phyloP scores from a whole-genome alignment of 345 rosid genomes.

The Citrus mangshanensis region DNA sequence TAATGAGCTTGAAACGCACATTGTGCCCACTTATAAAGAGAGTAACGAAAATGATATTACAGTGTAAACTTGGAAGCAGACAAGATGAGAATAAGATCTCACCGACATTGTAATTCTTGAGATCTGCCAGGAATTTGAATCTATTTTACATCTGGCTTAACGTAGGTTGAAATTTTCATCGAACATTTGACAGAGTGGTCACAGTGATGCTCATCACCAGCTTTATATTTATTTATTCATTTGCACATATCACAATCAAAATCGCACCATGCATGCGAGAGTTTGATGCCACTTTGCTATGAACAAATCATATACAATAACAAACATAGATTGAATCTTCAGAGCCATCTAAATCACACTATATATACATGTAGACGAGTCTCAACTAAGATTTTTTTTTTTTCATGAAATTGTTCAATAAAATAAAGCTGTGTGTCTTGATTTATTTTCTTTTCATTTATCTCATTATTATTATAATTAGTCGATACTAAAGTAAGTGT shows the following conservation, averaged over 20 bases:
- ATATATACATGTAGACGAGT: no score
- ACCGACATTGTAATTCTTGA: constrained; percentile 25
- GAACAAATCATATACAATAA: no score
- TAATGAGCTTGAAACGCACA: neutral
- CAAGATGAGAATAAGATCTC: constrained; percentile 35
- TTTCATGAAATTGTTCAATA: neutral
- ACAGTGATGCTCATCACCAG: neutral
- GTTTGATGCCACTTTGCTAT: neutral
- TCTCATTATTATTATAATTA: no score
- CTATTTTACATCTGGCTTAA: constrained; percentile 21
- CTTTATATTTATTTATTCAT: neutral
- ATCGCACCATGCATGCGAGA: neutral
- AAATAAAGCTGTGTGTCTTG: no score
- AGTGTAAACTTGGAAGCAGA: constrained; percentile 31
- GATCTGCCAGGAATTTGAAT: constrained; percentile 30
- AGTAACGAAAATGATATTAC: constrained; percentile 5
- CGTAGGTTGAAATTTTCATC: constrained; percentile 4
- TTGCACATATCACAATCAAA: neutral
- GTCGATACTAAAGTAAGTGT: no score
- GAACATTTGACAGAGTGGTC: constrained; percentile 22
- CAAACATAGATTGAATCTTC: no score
- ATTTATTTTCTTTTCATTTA: no score
- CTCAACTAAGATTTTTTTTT: no score
- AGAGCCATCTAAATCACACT: no score
- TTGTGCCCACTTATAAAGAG: neutral